Conservation (phyloP, 345 rosid species). For the Draba incana region DNA sequence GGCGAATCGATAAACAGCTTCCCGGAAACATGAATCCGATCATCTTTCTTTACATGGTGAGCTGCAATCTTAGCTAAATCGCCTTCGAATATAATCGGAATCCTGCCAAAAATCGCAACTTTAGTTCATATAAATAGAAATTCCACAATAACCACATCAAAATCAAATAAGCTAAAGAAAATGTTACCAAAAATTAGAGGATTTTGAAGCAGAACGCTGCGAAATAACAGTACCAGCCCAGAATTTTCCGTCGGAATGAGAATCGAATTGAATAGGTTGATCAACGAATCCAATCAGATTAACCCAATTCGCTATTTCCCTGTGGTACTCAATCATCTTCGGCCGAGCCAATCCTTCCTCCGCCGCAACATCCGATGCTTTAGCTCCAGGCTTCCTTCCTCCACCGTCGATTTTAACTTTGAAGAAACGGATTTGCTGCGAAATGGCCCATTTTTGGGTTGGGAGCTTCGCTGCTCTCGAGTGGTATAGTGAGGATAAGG, state of each 20-base stretch:
- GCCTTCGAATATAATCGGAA: constrained; percentile 75
- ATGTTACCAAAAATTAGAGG: constrained; percentile 45
- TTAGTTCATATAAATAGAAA: not conserved
- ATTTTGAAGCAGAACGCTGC: constrained; percentile 41
- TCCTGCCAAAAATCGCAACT: constrained; percentile 47
- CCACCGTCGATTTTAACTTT: constrained; percentile 1
- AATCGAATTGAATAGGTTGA: constrained; percentile 49
- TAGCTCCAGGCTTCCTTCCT: not conserved
- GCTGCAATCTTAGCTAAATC: constrained; percentile 72
- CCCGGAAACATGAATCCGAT: constrained; percentile 65
- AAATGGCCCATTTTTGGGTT: constrained; percentile 25
- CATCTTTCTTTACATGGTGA: constrained; percentile 61
- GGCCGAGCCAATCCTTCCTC: constrained; percentile 49
- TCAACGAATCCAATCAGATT: constrained; percentile 52
- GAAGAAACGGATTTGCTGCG: constrained; percentile 29
- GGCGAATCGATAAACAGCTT: constrained; percentile 56
- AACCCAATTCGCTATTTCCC: constrained; percentile 58
- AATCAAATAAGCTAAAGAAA: not conserved
- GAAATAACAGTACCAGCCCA: constrained; percentile 70
- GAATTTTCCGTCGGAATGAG: constrained; percentile 52
- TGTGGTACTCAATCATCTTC: constrained; percentile 51
- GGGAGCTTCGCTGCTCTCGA: constrained; percentile 27
- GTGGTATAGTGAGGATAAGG: constrained; percentile 30
- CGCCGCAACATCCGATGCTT: constrained; percentile 1
- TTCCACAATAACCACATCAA: not conserved